Percentiles rank a stretch among this genome's conserved stretches.
These are phyloP conservation scores for Boletellus ananiceps DNA, from an alignment of 768 basidiomycete genomes.

Conservation along the genomic window DNA sequence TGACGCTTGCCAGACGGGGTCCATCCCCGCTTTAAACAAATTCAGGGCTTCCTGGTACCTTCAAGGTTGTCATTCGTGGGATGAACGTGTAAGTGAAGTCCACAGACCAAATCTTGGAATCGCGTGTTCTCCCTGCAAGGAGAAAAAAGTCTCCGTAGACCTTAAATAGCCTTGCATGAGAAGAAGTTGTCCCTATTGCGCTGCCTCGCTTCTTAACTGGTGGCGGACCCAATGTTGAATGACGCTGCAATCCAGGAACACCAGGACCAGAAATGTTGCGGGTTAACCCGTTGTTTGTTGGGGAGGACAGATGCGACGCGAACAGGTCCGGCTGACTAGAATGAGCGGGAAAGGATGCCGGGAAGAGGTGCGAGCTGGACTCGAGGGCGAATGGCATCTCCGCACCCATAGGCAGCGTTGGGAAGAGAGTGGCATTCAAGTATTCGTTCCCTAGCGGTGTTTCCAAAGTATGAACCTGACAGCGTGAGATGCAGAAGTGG, in stretches of 20 bases:
- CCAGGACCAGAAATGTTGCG: constrained; percentile 49
- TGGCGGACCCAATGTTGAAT: constrained; percentile 45
- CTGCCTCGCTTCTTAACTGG: constrained; percentile 55
- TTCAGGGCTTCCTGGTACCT: constrained; percentile 86
- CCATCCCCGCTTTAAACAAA: constrained; percentile 68
- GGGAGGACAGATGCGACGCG: constrained; percentile 17
- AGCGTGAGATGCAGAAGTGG: constrained; percentile 9
- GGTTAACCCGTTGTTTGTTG: constrained; percentile 37
- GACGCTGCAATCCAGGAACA: constrained; percentile 36
- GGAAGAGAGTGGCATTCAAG: constrained; percentile 65
- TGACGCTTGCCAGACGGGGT: constrained; percentile 86
- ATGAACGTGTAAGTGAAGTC: constrained; percentile 1
- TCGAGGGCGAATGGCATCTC: constrained; percentile 61
- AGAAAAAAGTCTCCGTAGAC: constrained; percentile 86
- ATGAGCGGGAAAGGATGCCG: constrained; percentile 44
- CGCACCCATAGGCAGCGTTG: constrained; percentile 52
- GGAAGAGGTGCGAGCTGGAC: constrained; percentile 37
- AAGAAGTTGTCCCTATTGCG: constrained; percentile 62
- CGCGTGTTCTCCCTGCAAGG: constrained; percentile 78
- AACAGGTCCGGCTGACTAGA: constrained; percentile 55
- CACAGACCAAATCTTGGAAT: constrained; percentile 74
- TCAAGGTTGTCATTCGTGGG: constrained; percentile 19
- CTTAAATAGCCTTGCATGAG: constrained; percentile 84
- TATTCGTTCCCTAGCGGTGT: constrained; percentile 83
- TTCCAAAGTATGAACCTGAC: constrained; percentile 73